A percentile compares a stretch with the other conserved stretches of the same genome.
Conservation (phyloP, 345 rosid genomes). For the Citrus mangshanensis region DNA sequence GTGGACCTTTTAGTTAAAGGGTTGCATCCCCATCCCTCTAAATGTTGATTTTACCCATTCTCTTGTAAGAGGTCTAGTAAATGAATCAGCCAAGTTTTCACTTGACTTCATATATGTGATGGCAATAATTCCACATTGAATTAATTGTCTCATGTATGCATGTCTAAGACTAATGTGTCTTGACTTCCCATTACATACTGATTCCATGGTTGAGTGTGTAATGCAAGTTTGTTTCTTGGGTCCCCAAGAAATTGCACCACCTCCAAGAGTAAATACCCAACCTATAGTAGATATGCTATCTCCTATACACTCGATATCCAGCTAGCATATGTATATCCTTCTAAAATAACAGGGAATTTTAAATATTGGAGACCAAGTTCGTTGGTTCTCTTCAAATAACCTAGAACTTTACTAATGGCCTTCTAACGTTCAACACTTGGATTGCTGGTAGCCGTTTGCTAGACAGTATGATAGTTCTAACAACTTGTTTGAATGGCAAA, state of each 20-base stretch:
- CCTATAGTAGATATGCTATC: neutral
- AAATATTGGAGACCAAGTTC: neutral
- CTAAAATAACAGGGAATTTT: neutral
- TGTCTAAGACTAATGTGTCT: neutral
- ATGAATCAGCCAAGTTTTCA: neutral
- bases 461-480: too few relatives aligned
- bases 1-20: neutral
- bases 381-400: neutral
- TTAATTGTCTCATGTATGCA: neutral
- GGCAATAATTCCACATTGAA: too few relatives aligned
- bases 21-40: neutral
- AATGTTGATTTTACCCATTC: neutral
- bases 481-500: too few relatives aligned
- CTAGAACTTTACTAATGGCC: neutral
- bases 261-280: neutral
- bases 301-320: neutral
- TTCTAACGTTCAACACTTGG: neutral
- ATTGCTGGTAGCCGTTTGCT: too few relatives aligned
- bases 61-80: neutral
- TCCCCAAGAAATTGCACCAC: neutral
- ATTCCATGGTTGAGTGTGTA: neutral
- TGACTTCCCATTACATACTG: neutral
- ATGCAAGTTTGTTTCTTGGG: neutral
- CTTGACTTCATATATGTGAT: too few relatives aligned
- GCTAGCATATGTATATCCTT: neutral